Base-by-base conservation (phyloP, 2,329 filamentous ascomycete species). In the Verticillium tricorpus region DNA sequence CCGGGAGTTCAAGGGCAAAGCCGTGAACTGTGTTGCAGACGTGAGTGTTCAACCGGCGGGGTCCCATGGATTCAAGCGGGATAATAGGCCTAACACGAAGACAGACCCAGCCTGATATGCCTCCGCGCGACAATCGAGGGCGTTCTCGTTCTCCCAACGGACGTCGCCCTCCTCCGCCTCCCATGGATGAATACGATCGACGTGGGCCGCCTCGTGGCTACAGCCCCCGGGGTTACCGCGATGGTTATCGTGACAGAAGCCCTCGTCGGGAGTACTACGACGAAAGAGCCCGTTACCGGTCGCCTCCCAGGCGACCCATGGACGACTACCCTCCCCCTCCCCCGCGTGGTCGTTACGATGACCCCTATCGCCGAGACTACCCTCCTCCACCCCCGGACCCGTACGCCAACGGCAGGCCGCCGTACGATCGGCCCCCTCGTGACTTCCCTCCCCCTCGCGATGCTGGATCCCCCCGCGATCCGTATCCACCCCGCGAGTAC, bases 181-280 rank as follows among this genome's bases (percentile, higher is more conserved):
- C 88, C 40, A 80, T 84, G 65, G 91, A 94, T 72, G 91, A 95
- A 70, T 93, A 95, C 74, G 90, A 93, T 67, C 89, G 92, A 69
- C 92, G 94, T 70, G 89, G 89, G 2, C 81, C 81, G 55, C 87
- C 87, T 63, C 87, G 92, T 69, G 91, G 89, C 63, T 97, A 96
- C 75, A 96, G 90, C 75, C 89, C 90, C 66, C 87, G 90, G 22
- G 82, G 81, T 17, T 83, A 82, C 67, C 86, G 84, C 58, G 88
- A 90, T 64, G 88, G 90, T 66, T 97, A 97, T 77, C 93, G 94
- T 73, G 92, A 96, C 72, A 89, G 93, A 70, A 94, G 92, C 71
- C 90, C 90, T 62, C 89, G 90, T 63, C 89, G 92, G 68, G 90
- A 94, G 64, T 96, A 97, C 78, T 96, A 97, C 77, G 89, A 92